phyloP scores from a whole-genome alignment of 257 asterid genomes.

The Petunia axillaris region DNA sequence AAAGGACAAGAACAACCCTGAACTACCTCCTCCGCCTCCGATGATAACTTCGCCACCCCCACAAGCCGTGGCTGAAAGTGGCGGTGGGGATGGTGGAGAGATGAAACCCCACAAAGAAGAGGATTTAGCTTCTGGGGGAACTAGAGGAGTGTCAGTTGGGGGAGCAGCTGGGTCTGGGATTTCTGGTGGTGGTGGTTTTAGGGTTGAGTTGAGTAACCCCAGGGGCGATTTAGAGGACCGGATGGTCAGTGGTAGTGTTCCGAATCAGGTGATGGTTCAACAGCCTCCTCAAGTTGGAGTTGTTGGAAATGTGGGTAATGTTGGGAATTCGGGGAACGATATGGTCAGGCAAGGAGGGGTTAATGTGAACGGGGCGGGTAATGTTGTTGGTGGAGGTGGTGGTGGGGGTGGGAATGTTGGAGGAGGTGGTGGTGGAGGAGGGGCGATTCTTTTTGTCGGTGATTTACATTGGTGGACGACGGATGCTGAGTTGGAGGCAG shows the following conservation, averaged over 20 bases:
- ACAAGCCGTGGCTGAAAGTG: slow-evolving; percentile 26
- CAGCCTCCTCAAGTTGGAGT: slow-evolving; percentile 30
- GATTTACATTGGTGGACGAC: slow-evolving; percentile 99
- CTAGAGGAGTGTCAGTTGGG: slow-evolving; percentile 26
- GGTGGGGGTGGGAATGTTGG: slow-evolving; percentile 31
- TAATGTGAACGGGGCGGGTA: slow-evolving; percentile 30
- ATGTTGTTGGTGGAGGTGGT: slow-evolving; percentile 36
- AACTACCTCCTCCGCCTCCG: slow-evolving; percentile 26
- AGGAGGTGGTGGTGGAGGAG: slow-evolving; percentile 42
- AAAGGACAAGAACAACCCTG: slow-evolving; percentile 43
- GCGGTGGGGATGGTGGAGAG: slow-evolving; percentile 41
- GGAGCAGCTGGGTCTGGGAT: slow-evolving; percentile 45
- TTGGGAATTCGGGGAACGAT: slow-evolving; percentile 29
- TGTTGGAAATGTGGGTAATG: slow-evolving; percentile 28
- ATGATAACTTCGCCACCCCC: neutral
- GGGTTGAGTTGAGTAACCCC: slow-evolving; percentile 45
- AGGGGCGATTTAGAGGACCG: slow-evolving; percentile 28
- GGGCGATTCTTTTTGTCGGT: slow-evolving; percentile 81
- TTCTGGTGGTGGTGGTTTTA: slow-evolving; percentile 34
- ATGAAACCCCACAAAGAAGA: slow-evolving; percentile 41
- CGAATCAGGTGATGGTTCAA: slow-evolving; percentile 31
- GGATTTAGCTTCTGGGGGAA: slow-evolving; percentile 29
- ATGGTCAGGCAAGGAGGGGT: slow-evolving; percentile 40
- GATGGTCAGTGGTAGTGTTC: slow-evolving; percentile 29
- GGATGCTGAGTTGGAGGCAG: slow-evolving; percentile 86